Base-by-base conservation (phyloP, 805 yeast species). In the Starmerella etchellsii region DNA sequence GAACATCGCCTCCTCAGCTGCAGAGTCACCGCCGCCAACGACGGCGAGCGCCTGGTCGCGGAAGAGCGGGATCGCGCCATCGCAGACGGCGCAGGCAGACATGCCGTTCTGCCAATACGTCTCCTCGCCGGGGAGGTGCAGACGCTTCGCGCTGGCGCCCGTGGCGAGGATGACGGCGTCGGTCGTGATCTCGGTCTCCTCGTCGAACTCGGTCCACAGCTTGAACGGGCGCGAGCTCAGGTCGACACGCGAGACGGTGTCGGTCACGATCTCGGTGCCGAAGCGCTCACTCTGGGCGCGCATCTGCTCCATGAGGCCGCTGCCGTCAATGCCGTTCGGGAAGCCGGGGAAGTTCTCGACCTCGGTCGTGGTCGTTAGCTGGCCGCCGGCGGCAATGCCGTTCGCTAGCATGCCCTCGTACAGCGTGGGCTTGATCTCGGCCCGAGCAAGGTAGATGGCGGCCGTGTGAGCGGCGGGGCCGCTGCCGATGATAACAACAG, bases 401-500 rank as follows among this genome's bases (percentile, higher is more conserved):
- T 91, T 91, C 51, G 98, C 98, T 59, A 80, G 68, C 80, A 88
- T 70, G 57, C 98, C 98, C 67, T 91, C 98, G 66, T 85, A 91
- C 54, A 91, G 64, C 24, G 81, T 77, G 20, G 98, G 96, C 64
- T 81, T 78, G 59, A 85, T 75, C 70, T 91, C 98, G 32, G 98
- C 98, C 65, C 98, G 79, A 24, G 97, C 79, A 41, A 91, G 70
- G 64, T 91, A 91, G 62, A 91, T 83, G 51, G 98, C 98, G 38
- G 98, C 98, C 33, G 98, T 91, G 71, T 91, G 95, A 41, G 96
- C 98, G 43, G 98, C 98, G 42, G 98, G 98, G 54, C 98, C 98
- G 41, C 96, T 87, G 34, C 98, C 97, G 37, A 61, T 57, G 34
- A 61, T 61, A 35, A 60, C 61, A 24, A 61, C 64, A 13, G 43